Conservation (phyloP, 2,329 filamentous ascomycete genomes). For the Arthroderma sp. region DNA sequence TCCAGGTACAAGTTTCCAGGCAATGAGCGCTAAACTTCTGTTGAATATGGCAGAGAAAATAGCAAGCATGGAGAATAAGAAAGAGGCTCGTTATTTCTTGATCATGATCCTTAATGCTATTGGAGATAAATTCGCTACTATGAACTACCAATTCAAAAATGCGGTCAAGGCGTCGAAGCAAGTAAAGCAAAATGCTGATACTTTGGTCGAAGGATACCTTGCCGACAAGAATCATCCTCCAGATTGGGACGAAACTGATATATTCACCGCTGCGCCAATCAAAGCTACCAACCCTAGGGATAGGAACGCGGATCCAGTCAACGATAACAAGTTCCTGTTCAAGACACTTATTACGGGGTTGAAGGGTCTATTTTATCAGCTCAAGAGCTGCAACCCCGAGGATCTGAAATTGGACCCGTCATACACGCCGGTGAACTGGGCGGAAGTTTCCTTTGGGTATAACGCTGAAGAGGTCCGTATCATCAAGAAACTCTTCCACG, state of each 20-base stretch:
- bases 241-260: constrained; percentile 97
- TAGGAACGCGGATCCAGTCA: constrained; percentile 75
- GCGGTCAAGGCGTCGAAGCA: constrained; percentile 82
- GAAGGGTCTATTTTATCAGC: constrained; percentile 91
- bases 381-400: constrained; percentile 74
- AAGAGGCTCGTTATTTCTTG: constrained; percentile 85
- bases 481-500: constrained; percentile 91
- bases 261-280: constrained; percentile 91
- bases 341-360: constrained; percentile 90
- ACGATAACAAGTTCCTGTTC: constrained; percentile 96
- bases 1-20: constrained; percentile 96
- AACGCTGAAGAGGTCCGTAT: constrained; percentile 94
- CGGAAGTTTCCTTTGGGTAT: constrained; percentile 91
- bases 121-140: constrained; percentile 92
- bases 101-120: constrained; percentile 98
- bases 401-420: constrained; percentile 57
- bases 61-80: constrained; percentile 82
- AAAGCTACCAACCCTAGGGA: constrained; percentile 88
- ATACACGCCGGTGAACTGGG: constrained; percentile 79
- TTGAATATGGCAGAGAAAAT: constrained; percentile 99
- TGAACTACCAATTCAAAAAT: constrained; percentile 94
- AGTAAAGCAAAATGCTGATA: constrained; percentile 55
- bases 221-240: constrained; percentile 69
- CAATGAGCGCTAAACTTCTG: constrained; percentile 95
- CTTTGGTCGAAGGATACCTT: constrained; percentile 64